A percentile compares a stretch with the other conserved stretches of the same genome.
phyloP scores from a whole-genome alignment of 352 stramenopile genomes.

The Globisporangium acanthophoron region DNA sequence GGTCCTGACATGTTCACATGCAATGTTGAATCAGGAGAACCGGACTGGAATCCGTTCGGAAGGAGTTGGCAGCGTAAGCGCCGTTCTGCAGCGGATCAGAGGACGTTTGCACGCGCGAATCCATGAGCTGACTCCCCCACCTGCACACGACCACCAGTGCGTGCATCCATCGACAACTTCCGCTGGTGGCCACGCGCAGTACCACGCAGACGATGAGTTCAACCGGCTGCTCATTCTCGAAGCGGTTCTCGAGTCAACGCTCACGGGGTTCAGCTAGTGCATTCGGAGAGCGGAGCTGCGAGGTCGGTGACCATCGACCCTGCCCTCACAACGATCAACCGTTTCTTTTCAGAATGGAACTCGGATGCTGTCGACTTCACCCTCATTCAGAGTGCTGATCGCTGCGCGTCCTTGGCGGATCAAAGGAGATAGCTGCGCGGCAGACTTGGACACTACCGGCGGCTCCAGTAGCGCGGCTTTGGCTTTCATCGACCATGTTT shows the following conservation, averaged over 20 bases:
- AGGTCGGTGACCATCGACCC: neutral
- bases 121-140: constrained; percentile 15
- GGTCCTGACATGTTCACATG: neutral
- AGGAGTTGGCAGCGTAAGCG: constrained; percentile 6
- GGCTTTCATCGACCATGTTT: neutral
- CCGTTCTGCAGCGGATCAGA: constrained; percentile 19
- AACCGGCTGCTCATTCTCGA: constrained; percentile 45
- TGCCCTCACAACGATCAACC: neutral
- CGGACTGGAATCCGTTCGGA: constrained; percentile 25
- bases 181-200: neutral
- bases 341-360: constrained; percentile 4
- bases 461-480: neutral
- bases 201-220: constrained; percentile 8
- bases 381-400: constrained; percentile 6
- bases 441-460: neutral
- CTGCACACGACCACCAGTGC: neutral
- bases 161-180: neutral
- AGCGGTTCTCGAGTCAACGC: constrained; percentile 33
- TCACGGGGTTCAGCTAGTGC: constrained; percentile 15
- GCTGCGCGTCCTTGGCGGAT: constrained; percentile 10
- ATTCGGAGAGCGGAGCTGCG: neutral
- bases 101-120: constrained; percentile 28
- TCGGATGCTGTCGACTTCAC: neutral
- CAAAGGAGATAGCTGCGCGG: constrained; percentile 21
- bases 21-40: constrained; percentile 19